phyloP scores from a whole-genome alignment of 192 early-diverging fungal genomes.

The Podochytrium sp. region DNA sequence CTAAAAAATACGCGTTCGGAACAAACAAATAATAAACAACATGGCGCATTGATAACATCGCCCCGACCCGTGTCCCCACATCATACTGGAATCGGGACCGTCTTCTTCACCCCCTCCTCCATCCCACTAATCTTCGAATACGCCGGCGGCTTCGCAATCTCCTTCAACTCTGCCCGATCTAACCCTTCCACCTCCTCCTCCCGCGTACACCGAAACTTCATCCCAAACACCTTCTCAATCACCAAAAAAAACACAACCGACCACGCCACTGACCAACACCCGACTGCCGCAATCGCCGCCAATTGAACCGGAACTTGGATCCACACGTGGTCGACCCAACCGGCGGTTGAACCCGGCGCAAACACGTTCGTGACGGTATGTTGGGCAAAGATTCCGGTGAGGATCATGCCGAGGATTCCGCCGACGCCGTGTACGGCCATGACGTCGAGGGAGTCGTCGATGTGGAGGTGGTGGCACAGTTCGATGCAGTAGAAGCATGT shows the following conservation, averaged over 20 bases:
- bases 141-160: too few species aligned
- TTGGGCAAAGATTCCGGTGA: conserved; percentile 87
- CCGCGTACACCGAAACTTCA: conserved; percentile 60
- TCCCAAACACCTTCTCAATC: conserved; percentile 74
- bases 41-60: too few species aligned
- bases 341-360: conserved; percentile 68
- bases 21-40: too few species aligned
- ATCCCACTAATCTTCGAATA: too few species aligned
- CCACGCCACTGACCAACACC: conserved; percentile 74
- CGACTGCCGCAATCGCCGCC: conserved; percentile 63
- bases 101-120: too few species aligned
- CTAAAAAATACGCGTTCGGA: too few species aligned
- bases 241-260: conserved; percentile 68
- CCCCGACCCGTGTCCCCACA: too few species aligned
- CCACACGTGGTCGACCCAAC: conserved; percentile 70
- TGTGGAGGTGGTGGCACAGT: neutral
- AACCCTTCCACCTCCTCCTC: conserved; percentile 77
- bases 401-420: conserved; percentile 77
- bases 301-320: conserved; percentile 76
- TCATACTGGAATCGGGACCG: too few species aligned
- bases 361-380: conserved; percentile 70
- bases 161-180: too few species aligned
- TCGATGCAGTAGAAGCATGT: neutral
- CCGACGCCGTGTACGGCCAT: conserved; percentile 86
- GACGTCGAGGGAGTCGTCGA: conserved; percentile 71